Conservation (phyloP, 2,329 filamentous ascomycete genomes). For the Aspergillus udagawae region DNA sequence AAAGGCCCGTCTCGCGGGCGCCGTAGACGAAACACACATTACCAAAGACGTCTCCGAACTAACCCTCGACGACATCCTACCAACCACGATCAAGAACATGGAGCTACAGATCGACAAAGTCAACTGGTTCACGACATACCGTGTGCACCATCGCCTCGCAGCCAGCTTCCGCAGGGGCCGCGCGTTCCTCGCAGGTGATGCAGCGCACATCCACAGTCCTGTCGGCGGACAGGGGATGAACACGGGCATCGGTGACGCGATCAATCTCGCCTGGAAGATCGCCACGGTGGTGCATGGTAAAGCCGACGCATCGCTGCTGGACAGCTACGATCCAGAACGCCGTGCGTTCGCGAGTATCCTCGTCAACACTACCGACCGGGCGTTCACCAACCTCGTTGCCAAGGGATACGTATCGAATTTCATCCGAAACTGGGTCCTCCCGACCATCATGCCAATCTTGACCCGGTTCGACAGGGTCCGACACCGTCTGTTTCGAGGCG, state of each 20-base stretch:
- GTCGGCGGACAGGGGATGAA: conserved; percentile 58
- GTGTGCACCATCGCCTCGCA: conserved; percentile 43
- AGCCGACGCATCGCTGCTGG: conserved; percentile 39
- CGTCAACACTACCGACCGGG: conserved; percentile 39
- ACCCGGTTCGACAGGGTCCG: conserved; percentile 17
- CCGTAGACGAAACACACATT: conserved; percentile 15
- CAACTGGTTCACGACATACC: conserved; percentile 45
- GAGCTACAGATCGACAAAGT: conserved; percentile 25
- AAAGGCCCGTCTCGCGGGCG: conserved; percentile 24
- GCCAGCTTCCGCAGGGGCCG: conserved; percentile 44
- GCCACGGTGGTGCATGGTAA: conserved; percentile 42
- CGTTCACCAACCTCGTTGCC: conserved; percentile 39
- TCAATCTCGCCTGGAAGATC: conserved; percentile 56
- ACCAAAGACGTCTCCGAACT: conserved; percentile 18
- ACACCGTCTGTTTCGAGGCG: conserved; percentile 28
- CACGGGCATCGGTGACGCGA: conserved; percentile 51
- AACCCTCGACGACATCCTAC: conserved; percentile 28
- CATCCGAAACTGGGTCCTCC: conserved; percentile 37
- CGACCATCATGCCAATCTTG: conserved; percentile 29
- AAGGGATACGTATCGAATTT: conserved; percentile 41
- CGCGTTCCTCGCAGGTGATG: conserved; percentile 55
- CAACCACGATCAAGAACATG: conserved; percentile 17
- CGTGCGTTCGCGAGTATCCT: conserved; percentile 45
- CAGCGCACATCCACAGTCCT: conserved; percentile 54
- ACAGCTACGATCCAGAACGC: conserved; percentile 48